These are phyloP conservation scores for Pyrrhoderma lamaoense DNA, from an alignment of 1,284 basidiomycete species.

Conservation along the genomic window DNA sequence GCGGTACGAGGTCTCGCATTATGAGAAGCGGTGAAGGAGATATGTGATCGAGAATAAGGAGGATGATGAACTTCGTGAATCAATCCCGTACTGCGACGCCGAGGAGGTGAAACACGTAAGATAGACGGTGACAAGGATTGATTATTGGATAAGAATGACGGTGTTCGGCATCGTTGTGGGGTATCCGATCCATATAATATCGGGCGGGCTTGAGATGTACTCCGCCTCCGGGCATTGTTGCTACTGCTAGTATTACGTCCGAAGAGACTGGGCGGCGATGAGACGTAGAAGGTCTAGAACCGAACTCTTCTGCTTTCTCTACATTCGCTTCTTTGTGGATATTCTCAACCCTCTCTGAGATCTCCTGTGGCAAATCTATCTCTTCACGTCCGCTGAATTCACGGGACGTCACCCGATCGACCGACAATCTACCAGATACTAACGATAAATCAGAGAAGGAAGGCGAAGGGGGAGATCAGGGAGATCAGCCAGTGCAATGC, in stretches of 20 bases:
- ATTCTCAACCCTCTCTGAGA: slow-evolving; percentile 45
- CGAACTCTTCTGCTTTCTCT: slow-evolving; percentile 31
- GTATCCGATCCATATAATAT: not conserved
- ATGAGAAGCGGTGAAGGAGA: not conserved
- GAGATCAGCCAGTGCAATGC: slow-evolving; percentile 12
- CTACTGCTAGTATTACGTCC: slow-evolving; percentile 20
- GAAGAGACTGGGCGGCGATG: slow-evolving; percentile 12
- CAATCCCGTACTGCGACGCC: slow-evolving; percentile 3
- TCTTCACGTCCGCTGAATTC: slow-evolving; percentile 48
- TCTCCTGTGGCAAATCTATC: slow-evolving; percentile 48
- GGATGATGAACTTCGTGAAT: not conserved
- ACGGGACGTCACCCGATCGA: slow-evolving; percentile 4
- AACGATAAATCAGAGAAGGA: slow-evolving; percentile 17
- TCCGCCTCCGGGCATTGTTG: slow-evolving; percentile 6
- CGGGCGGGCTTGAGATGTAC: slow-evolving; percentile 7
- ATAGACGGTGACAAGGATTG: not conserved
- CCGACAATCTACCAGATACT: slow-evolving; percentile 13
- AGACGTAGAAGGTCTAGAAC: slow-evolving; percentile 17
- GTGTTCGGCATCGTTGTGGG: slow-evolving; percentile 32
- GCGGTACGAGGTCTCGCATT: slow-evolving; percentile 2
- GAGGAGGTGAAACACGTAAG: not conserved
- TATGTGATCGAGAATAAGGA: not conserved
- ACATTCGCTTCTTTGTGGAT: slow-evolving; percentile 37
- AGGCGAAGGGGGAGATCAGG: slow-evolving; percentile 2
- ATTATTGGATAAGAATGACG: slow-evolving; percentile 34